phyloP scores from a whole-genome alignment of 169 alveolate species.

The Plasmodium knowlesi region DNA sequence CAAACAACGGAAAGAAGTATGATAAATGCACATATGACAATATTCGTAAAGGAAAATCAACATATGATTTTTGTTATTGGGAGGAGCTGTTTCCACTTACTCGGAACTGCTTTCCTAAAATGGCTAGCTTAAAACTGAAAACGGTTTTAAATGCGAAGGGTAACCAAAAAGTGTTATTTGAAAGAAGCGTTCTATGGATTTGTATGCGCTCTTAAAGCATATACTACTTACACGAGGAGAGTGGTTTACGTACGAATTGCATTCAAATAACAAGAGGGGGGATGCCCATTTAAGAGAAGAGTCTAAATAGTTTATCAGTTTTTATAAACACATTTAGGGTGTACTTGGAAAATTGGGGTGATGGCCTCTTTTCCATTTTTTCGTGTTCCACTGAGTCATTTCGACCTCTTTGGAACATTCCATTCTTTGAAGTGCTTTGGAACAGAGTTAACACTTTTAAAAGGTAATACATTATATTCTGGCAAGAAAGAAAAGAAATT shows the following conservation, averaged over 20 bases:
- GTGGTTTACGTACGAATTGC: background rate
- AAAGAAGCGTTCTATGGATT: background rate
- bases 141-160: background rate
- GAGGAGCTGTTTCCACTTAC: background rate
- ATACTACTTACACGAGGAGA: background rate
- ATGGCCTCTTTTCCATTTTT: background rate
- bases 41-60: background rate
- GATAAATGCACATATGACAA: background rate
- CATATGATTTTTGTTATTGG: background rate
- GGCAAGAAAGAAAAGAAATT: background rate
- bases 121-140: background rate
- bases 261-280: background rate
- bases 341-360: background rate
- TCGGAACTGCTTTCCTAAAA: background rate
- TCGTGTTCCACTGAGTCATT: background rate
- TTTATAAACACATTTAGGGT: background rate
- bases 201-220: background rate
- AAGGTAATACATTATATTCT: background rate
- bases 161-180: background rate
- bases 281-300: background rate
- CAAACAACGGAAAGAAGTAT: background rate
- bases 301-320: background rate
- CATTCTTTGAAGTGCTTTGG: background rate
- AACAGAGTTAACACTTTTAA: background rate
- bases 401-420: background rate